These are phyloP conservation scores for Martensiomyces pterosporus DNA, from an alignment of 192 early-diverging fungal genomes.

Conservation along the genomic window DNA sequence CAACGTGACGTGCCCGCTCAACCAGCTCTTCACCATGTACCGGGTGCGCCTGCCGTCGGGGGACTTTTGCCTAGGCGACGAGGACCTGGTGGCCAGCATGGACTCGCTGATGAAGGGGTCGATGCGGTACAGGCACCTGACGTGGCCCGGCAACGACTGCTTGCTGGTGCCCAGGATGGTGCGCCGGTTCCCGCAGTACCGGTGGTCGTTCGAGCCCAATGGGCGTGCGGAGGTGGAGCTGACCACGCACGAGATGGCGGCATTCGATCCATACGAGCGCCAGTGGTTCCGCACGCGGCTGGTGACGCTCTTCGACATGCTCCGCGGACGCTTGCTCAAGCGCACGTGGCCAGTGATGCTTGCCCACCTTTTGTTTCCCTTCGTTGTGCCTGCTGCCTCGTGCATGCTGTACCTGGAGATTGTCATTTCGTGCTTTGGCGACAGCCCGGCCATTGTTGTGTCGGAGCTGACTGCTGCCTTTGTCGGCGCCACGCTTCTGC, in stretches of 20 bases:
- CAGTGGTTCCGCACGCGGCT: slow-evolving; percentile 48
- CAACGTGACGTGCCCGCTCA: slow-evolving; percentile 25
- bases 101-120: slow-evolving; percentile 43
- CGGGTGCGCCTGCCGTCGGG: slow-evolving; percentile 35
- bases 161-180: slow-evolving; percentile 40
- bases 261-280: slow-evolving; percentile 41
- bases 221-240: slow-evolving; percentile 39
- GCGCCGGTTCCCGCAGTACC: slow-evolving; percentile 26
- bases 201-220: slow-evolving; percentile 48
- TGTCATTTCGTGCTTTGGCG: slow-evolving; percentile 44
- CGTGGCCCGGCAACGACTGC: slow-evolving; percentile 49
- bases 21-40: slow-evolving; percentile 49
- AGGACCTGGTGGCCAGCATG: slow-evolving; percentile 33
- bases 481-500: slow-evolving; percentile 26
- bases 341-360: slow-evolving; percentile 32
- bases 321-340: slow-evolving; percentile 28
- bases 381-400: slow-evolving; percentile 36
- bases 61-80: slow-evolving; percentile 38
- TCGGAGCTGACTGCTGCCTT: slow-evolving; percentile 46
- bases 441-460: slow-evolving; percentile 46
- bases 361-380: slow-evolving; percentile 32
- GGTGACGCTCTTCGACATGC: slow-evolving; percentile 38
- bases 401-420: slow-evolving; percentile 51
- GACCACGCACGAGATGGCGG: slow-evolving; percentile 15
- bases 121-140: slow-evolving; percentile 34